Conservation (phyloP, 441 rosid genomes). For the Pelargonium cotyledonis region DNA sequence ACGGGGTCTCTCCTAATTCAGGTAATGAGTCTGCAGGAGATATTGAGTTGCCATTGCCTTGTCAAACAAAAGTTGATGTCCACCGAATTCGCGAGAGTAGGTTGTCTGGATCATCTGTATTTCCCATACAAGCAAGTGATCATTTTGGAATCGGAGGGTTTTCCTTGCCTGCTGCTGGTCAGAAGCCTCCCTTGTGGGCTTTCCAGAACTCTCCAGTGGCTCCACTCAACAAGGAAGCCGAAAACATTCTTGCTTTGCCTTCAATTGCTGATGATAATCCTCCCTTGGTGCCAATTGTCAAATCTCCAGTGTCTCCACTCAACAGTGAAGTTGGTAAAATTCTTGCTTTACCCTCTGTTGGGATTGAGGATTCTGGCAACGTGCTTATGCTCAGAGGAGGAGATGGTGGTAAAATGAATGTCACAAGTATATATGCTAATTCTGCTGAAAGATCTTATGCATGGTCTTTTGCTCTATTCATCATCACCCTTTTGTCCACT, state of each 20-base stretch:
- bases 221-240: background rate
- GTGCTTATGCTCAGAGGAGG: slow-evolving; percentile 25
- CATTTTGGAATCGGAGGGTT: slow-evolving; percentile 29
- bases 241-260: background rate
- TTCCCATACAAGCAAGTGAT: slow-evolving; percentile 27
- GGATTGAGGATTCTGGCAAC: slow-evolving; percentile 25
- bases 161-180: slow-evolving; percentile 36
- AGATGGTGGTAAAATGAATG: slow-evolving; percentile 20
- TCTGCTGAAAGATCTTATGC: slow-evolving; percentile 17
- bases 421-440: slow-evolving; percentile 23
- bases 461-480: slow-evolving; percentile 21
- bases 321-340: slow-evolving; percentile 23
- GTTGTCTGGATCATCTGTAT: slow-evolving; percentile 30
- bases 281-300: slow-evolving; percentile 18
- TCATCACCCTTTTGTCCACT: slow-evolving; percentile 30
- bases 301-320: slow-evolving; percentile 42
- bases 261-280: background rate
- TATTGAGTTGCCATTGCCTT: slow-evolving; percentile 39
- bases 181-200: slow-evolving; percentile 22
- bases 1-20: slow-evolving; percentile 24
- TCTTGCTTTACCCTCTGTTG: slow-evolving; percentile 51
- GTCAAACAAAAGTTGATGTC: slow-evolving; percentile 45
- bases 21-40: slow-evolving; percentile 25
- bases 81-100: slow-evolving; percentile 44
- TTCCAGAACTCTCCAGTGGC: background rate